Conservation (phyloP, 108 stramenopile genomes). For the Stephanodiscus triporus region DNA sequence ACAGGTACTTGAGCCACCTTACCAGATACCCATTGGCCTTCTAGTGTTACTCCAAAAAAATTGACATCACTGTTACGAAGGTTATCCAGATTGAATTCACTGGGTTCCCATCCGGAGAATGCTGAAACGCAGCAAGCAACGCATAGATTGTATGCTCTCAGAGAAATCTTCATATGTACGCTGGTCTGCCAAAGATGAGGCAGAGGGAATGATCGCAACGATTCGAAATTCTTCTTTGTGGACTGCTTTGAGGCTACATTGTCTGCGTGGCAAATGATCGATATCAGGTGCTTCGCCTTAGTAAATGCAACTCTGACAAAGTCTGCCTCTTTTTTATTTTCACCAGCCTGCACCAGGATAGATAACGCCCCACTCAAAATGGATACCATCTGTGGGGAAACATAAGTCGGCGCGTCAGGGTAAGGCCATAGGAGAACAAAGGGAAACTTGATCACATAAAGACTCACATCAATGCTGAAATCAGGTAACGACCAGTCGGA, state of each 20-base stretch:
- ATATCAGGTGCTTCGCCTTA: slow-evolving; percentile 25
- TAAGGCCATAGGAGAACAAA: slow-evolving; percentile 1
- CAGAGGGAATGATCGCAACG: slow-evolving; percentile 49
- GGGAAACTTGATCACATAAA: not conserved
- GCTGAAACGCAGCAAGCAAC: slow-evolving; percentile 74
- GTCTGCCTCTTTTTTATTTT: slow-evolving; percentile 6
- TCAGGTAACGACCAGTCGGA: slow-evolving; percentile 36
- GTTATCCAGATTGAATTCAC: slow-evolving; percentile 66
- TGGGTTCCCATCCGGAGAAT: slow-evolving; percentile 84
- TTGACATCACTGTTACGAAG: slow-evolving; percentile 50
- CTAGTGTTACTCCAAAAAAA: slow-evolving; percentile 68
- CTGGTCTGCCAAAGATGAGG: slow-evolving; percentile 50
- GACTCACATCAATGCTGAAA: slow-evolving; percentile 25
- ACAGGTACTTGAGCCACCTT: not conserved
- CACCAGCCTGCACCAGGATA: slow-evolving; percentile 23
- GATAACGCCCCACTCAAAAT: slow-evolving; percentile 28
- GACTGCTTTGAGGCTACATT: slow-evolving; percentile 9
- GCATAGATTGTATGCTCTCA: slow-evolving; percentile 65
- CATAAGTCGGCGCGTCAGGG: not conserved
- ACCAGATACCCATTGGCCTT: slow-evolving; percentile 54
- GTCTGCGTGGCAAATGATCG: slow-evolving; percentile 30
- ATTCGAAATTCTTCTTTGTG: slow-evolving; percentile 1
- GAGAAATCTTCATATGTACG: slow-evolving; percentile 52
- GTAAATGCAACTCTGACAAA: slow-evolving; percentile 11
- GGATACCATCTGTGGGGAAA: slow-evolving; percentile 14